Base-by-base conservation (phyloP, 768 basidiomycete genomes). In the Podaxis sp. region DNA sequence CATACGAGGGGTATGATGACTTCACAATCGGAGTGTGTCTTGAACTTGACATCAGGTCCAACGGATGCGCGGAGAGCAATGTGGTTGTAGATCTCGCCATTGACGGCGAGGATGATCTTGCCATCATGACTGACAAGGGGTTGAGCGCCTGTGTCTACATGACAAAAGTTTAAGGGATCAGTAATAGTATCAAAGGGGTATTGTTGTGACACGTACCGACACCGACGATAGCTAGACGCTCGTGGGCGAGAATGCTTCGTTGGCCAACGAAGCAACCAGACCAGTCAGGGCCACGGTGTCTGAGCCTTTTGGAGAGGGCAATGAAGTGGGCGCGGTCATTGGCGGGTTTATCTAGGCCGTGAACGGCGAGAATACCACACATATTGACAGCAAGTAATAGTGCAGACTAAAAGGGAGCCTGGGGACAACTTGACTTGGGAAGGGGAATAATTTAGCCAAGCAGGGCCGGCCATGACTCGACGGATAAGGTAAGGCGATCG, bases 41-140 rank as follows among this genome's bases (percentile, higher is more conserved):
- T 97, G 82, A 98, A 96, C 60, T 85, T 87, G 65, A 87, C 83
- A 59, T 77, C 80, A 47, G 84, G 70, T 38, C 83, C 86, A 57
- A 94, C 75, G 25, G 73, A 76, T 54, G 86, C 82, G 61, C 92
- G 85, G 55, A 98, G 85, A 16, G 88, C 81, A 58, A 91, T 75
- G 71, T 98, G 93, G 80, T 98, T 99, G 82, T 99, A 99, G 68
- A 99, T 98, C 76, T 99, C 97, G 55, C 97, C 97, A 74, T 99
- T 99, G 70, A 99, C 97, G 61, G 91, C 85, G 57, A 99, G 88
- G 65, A 89, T 83, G 63, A 87, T 69, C 67, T 89, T 91, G 56
- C 87, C 90, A 65, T 98, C 93, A 23, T 91, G 84, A 74, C 90
- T 94, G 59, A 88, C 74, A 48, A 99, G 81, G 13, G 97, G 97